Base-by-base conservation (phyloP, 176 grass and related monocot genomes). In the Ananas comosus region DNA sequence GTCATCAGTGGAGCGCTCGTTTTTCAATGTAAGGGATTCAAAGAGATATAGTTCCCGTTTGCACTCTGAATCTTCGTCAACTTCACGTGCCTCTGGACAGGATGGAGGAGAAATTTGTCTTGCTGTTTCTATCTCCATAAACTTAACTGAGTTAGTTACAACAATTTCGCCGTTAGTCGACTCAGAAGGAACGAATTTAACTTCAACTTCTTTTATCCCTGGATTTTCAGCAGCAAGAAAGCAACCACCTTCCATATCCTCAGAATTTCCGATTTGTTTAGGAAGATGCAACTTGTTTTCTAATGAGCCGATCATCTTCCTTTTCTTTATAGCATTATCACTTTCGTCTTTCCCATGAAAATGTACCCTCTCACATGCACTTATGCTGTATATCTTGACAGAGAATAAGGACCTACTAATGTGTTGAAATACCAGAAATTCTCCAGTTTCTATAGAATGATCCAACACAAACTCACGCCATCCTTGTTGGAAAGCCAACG, bases 401-500 rank as follows among this genome's bases (percentile, higher is more conserved):
- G 49, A 80, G 81, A 92, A 88, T 29, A 64, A 78, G 17, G 51
- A 64, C 9, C 25, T n/a, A 21, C 29, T 49, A 65, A 70, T 71
- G 51, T 72, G 72, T 58, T 82, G 54, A 59, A 92, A 88, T 67
- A 85, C 16, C 47, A 92, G 11, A 52, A 86, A n/a, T 0, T 88
- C 82, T 29, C 76, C 85, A 64, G 21, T 33, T 53, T 51, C 68
- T 64, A 92, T 83, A 1, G 19, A 77, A 82, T 92, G 81, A 50
- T 77, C 65, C 33, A 71, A 80, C 69, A 86, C 82, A 85, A 92
- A 88, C 56, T 64, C 65, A 67, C 25, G 17, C 89, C 89, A 92
- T 52, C 89, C 85, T 25, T 81, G 65, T 80, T 76, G 13, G 75
- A 88, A 92, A 56, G 61, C 63, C 42, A 85, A 72, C 33, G 23